These are phyloP conservation scores for Malassezia furfur DNA, from an alignment of 1,284 basidiomycete genomes.

Conservation along the genomic window DNA sequence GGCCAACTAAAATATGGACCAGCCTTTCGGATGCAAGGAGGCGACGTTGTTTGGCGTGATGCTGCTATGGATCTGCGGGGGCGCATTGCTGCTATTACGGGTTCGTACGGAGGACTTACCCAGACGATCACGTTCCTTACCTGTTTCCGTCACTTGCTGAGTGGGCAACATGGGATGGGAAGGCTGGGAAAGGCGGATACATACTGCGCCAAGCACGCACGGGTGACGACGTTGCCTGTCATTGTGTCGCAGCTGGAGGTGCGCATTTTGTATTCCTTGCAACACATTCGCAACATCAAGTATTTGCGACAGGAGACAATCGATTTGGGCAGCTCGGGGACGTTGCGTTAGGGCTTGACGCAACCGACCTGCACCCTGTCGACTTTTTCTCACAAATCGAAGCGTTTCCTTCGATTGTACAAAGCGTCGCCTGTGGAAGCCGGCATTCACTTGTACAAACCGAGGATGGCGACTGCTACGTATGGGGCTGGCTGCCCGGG, in stretches of 20 bases:
- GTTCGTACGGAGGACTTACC: neutral
- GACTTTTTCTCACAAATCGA: conserved; percentile 1
- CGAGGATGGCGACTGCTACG: conserved; percentile 1
- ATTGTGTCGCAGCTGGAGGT: neutral
- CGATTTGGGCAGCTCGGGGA: conserved; percentile 9
- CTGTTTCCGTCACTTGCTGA: neutral
- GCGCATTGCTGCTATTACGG: conserved; percentile 5
- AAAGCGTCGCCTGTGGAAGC: neutral
- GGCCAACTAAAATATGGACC: neutral
- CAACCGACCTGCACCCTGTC: neutral
- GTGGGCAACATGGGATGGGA: neutral
- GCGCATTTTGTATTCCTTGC: conserved; percentile 5
- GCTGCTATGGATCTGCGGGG: conserved; percentile 3
- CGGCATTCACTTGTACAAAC: conserved; percentile 1
- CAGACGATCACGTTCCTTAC: neutral
- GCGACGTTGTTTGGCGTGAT: neutral
- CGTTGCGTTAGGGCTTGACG: neutral
- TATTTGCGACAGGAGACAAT: conserved; percentile 5
- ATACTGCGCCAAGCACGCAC: neutral
- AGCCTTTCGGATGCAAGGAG: no score
- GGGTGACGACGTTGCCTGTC: neutral
- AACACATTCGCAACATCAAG: neutral
- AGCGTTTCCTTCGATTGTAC: neutral
- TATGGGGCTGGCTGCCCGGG: conserved; percentile 3
- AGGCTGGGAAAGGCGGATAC: neutral